These are phyloP conservation scores for Cyathus striatus DNA, from an alignment of 768 basidiomycete species.

Conservation along the genomic window DNA sequence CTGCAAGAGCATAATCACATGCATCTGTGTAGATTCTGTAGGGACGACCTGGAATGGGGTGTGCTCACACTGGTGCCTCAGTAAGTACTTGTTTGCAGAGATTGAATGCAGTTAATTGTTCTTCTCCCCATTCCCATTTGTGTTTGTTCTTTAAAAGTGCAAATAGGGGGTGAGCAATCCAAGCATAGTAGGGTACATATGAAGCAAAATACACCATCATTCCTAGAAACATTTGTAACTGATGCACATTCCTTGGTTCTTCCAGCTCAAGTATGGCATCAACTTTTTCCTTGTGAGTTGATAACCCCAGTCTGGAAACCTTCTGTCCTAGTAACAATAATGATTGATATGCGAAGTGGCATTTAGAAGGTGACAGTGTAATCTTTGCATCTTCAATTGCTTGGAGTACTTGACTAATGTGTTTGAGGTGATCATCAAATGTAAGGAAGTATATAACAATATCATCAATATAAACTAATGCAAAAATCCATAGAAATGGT, in stretches of 20 bases:
- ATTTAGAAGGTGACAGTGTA: slow-evolving; percentile 28
- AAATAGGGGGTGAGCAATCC: too few relatives aligned
- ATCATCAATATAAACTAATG: slow-evolving; percentile 37
- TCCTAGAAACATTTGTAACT: too few relatives aligned
- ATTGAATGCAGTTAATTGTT: slow-evolving; percentile 20
- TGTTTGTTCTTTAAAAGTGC: slow-evolving; percentile 20
- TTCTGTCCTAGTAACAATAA: slow-evolving; percentile 30
- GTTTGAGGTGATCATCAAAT: too few relatives aligned
- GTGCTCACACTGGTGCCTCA: slow-evolving; percentile 25
- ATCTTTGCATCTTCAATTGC: slow-evolving; percentile 22
- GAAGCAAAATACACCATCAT: too few relatives aligned
- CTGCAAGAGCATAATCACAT: slow-evolving; percentile 20
- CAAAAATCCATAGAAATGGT: slow-evolving; percentile 32
- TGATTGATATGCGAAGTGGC: slow-evolving; percentile 25
- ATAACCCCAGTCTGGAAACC: too few relatives aligned
- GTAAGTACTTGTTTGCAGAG: too few relatives aligned
- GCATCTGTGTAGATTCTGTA: slow-evolving; percentile 33
- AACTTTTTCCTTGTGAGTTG: slow-evolving; percentile 34
- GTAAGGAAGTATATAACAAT: slow-evolving; percentile 21
- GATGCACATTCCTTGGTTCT: slow-evolving; percentile 16
- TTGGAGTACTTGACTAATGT: slow-evolving; percentile 20
- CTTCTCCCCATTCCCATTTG: slow-evolving; percentile 14
- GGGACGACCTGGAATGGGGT: slow-evolving; percentile 18
- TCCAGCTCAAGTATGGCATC: slow-evolving; percentile 23
- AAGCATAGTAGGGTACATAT: too few relatives aligned